Base-by-base conservation (phyloP, 202 grass and related monocot genomes). In the Carex sylvatica region DNA sequence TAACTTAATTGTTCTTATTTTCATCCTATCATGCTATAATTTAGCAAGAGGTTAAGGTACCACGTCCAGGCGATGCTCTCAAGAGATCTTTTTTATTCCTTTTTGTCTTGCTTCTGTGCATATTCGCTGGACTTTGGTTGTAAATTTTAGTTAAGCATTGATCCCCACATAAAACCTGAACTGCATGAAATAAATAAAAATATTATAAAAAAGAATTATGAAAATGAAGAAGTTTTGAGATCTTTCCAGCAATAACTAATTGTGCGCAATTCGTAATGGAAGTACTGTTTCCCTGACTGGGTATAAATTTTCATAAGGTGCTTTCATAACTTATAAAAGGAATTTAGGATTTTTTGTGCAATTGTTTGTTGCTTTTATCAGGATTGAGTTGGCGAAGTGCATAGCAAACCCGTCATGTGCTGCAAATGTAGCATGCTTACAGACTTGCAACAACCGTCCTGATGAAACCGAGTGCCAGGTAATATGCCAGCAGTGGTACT, bases 381-480 rank as follows among this genome's bases (percentile, higher is more conserved):
- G 96, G 84, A 85, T 93, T 84, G 96, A 98, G 82, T 84, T 98
- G 83, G 92, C 91, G 4, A 92, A 93, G 87, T 98, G 96, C 86
- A 95, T 98, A 68, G 88, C 88, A 12, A 98, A 98, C 86, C 96
- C 96, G 23, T 92, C 92, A n/a, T 98, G 96, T 70, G 96, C 96
- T 74, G 96, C 96, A 80, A 98, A 95, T 28, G 36, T 98, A 80
- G 96, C 96, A 86, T 98, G 96, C 85, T 83, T 98, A 88, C 90
- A 98, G 51, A 95, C 92, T 4, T 95, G 96, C 61, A 98, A 98
- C 26, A 71, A 98, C 77, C 91, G 92, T 63, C 96, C 96, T 44
- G 96, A 98, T 26, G 96, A 98, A 86, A 95, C 92, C 0, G 96
- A 98, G 86, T 98, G 96, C 77, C 96, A 98, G 92, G 96, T 98